Evolutionary conservation across 148 eudicot genomes (phyloP).

Genomic region (Arbutus unedo): DNA sequence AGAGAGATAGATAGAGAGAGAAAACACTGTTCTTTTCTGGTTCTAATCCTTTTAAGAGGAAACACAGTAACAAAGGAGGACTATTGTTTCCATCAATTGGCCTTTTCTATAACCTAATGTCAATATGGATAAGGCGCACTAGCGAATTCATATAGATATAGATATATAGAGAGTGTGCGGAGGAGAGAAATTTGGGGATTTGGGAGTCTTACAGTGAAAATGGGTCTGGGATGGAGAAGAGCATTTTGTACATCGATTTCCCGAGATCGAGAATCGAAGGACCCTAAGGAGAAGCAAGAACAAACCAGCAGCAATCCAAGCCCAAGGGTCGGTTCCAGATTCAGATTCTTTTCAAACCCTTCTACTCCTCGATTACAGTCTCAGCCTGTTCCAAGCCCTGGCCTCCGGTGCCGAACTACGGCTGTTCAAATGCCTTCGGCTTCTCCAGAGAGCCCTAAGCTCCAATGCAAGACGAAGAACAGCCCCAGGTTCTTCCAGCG

Average conservation of each 20-base stretch:
- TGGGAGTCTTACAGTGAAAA: conserved; percentile 7
- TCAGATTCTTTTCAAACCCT: conserved; percentile 50
- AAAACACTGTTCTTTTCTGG: conserved; percentile 11
- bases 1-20: neutral
- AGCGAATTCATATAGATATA: no score
- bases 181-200: neutral
- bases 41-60: neutral
- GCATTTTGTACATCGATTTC: conserved; percentile 72
- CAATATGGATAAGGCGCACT: neutral
- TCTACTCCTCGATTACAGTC: conserved; percentile 47
- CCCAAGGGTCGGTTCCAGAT: conserved; percentile 38
- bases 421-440: conserved; percentile 16
- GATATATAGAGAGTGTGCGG: neutral
- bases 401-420: conserved; percentile 37
- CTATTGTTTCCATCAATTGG: neutral
- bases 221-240: conserved; percentile 76
- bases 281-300: conserved; percentile 1
- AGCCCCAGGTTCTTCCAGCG: conserved; percentile 35
- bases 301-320: conserved; percentile 17
- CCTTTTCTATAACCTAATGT: neutral
- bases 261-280: conserved; percentile 33
- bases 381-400: conserved; percentile 23
- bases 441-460: conserved; percentile 31
- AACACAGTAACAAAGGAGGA: neutral
- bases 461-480: conserved; percentile 37